phyloP scores from a whole-genome alignment of 768 basidiomycete genomes.

The Coprinopsis cinerea region DNA sequence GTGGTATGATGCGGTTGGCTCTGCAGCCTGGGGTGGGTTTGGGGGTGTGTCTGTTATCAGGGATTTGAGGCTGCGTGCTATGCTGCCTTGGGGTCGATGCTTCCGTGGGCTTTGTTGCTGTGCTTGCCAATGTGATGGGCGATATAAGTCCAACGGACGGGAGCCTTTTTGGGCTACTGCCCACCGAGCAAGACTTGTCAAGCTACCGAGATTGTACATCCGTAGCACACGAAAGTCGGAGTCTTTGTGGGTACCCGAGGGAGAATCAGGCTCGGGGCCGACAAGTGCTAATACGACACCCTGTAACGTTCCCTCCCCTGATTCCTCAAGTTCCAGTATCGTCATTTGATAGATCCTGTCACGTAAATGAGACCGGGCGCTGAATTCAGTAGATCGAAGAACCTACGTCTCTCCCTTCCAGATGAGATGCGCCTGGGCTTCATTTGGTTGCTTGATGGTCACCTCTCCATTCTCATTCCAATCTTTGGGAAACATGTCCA shows the following conservation, averaged over 20 bases:
- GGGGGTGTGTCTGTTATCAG: slow-evolving; percentile 36
- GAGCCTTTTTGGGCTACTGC: slow-evolving; percentile 60
- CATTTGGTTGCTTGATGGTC: slow-evolving; percentile 56
- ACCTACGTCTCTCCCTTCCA: slow-evolving; percentile 77
- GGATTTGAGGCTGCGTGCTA: slow-evolving; percentile 60
- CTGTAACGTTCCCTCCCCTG: slow-evolving; percentile 44
- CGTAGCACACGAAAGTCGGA: slow-evolving; percentile 47
- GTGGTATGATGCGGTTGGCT: slow-evolving; percentile 27
- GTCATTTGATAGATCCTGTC: slow-evolving; percentile 73
- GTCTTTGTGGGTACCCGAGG: slow-evolving; percentile 35
- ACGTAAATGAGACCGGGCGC: background rate
- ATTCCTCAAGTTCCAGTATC: slow-evolving; percentile 62
- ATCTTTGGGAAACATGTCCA: slow-evolving; percentile 78
- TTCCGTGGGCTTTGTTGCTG: slow-evolving; percentile 41
- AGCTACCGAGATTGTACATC: slow-evolving; percentile 79
- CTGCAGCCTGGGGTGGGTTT: too few relatives aligned
- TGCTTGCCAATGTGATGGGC: slow-evolving; percentile 44
- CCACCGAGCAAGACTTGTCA: slow-evolving; percentile 74
- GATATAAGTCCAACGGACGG: slow-evolving; percentile 54
- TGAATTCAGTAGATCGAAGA: background rate
- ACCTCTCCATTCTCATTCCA: slow-evolving; percentile 48
- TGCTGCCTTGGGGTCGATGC: slow-evolving; percentile 49
- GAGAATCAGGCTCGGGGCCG: slow-evolving; percentile 50
- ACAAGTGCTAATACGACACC: slow-evolving; percentile 77
- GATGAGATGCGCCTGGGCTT: slow-evolving; percentile 59